Conservation (phyloP, 2,329 filamentous ascomycete species). For the Coniella lustricola region DNA sequence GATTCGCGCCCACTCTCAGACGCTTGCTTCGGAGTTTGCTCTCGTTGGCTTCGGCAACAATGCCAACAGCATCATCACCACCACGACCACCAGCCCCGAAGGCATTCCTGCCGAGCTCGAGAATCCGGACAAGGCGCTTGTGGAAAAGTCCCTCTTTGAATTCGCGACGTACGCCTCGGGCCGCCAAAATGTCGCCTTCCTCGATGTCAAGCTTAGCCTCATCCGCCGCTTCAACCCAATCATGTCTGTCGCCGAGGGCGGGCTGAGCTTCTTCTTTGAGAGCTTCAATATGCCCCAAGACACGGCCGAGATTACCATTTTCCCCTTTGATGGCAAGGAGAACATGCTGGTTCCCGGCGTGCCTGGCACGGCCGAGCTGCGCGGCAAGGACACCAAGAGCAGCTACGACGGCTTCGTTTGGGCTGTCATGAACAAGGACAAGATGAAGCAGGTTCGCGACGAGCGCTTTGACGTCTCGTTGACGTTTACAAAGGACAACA, state of each 20-base stretch:
- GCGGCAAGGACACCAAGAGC: slow-evolving; percentile 54
- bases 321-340: slow-evolving; percentile 91
- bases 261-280: slow-evolving; percentile 73
- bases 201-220: slow-evolving; percentile 77
- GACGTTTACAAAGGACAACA: slow-evolving; percentile 85
- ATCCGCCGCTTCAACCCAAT: slow-evolving; percentile 83
- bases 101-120: slow-evolving; percentile 17
- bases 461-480: slow-evolving; percentile 92
- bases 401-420: slow-evolving; percentile 87
- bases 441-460: slow-evolving; percentile 83
- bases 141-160: slow-evolving; percentile 83
- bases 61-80: slow-evolving; percentile 39
- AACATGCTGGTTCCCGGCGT: slow-evolving; percentile 62
- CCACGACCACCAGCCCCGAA: slow-evolving; percentile 18
- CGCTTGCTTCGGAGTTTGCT: slow-evolving; percentile 76
- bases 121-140: slow-evolving; percentile 46
- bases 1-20: slow-evolving; percentile 65
- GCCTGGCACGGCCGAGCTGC: slow-evolving; percentile 52
- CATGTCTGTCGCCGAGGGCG: slow-evolving; percentile 52
- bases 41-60: slow-evolving; percentile 71
- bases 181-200: slow-evolving; percentile 84
- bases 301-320: slow-evolving; percentile 67
- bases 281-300: slow-evolving; percentile 63
- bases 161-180: slow-evolving; percentile 85
- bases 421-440: slow-evolving; percentile 89